Base-by-base conservation (phyloP, 148 eudicot species). In the Drosera capensis region DNA sequence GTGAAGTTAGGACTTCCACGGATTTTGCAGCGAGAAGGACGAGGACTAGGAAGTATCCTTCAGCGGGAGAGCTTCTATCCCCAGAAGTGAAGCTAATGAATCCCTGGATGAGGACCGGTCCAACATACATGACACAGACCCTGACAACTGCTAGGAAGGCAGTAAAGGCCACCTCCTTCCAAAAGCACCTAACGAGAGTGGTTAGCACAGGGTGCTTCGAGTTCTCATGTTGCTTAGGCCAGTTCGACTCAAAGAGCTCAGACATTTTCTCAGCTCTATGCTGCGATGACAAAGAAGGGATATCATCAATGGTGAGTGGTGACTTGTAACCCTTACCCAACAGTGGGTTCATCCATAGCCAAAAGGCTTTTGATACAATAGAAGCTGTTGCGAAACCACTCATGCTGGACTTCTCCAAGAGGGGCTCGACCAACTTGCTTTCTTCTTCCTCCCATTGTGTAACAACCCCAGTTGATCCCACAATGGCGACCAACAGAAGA, bases 311-410 rank as follows among this genome's bases (percentile, higher is more conserved):
- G 9, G 50, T 69, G 29, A 88, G 68, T 18, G 94, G 84, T 9
- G 65, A 35, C 42, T 62, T 75, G 51, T 73, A 75, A n/a, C 97
- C 97, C 70, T 78, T 75, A 13, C 46, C 56, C 20, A 88, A 63
- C 3, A 88, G 40, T 14, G 97, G 94, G 43, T 78, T 78, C 73
- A 88, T 52, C 97, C 97, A 88, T 17, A 83, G 7, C 81, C 77
- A 88, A 53, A 88, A 80, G 4, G 74, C 46, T 60, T 78, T 83
- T 0, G 97, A 80, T 2, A 71, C 16, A 15, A 72, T 4, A 23
- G 97, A 80, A 39, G 94, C 94, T 18, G 66, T 53, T 38, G 92
- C 81, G 59, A 53, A 88, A n/a, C 68, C 77, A 46, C 65, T 80
- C 2, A 69, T 69, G 16, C 23, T 50, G 9, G 72, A 39, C 34